phyloP scores from a whole-genome alignment of 805 yeast species.

The Blastobotrys attinorum region DNA sequence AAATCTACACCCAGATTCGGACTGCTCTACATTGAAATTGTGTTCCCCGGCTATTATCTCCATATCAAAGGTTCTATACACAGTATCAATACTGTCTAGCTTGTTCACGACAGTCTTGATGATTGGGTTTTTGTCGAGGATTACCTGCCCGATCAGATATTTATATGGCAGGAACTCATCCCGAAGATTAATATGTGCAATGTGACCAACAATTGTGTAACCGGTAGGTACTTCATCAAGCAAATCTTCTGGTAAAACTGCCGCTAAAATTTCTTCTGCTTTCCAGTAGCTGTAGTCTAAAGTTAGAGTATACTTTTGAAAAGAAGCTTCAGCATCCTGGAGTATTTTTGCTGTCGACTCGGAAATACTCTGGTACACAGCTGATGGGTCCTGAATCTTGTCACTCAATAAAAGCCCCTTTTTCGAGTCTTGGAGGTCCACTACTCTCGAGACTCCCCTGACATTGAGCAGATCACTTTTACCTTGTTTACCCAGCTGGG shows the following conservation, averaged over 20 bases:
- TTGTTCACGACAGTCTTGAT: constrained; percentile 89
- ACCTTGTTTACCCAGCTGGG: constrained; percentile 51
- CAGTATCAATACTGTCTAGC: constrained; percentile 75
- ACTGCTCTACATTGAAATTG: constrained; percentile 72
- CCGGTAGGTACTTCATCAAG: constrained; percentile 79
- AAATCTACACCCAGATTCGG: constrained; percentile 79
- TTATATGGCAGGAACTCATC: constrained; percentile 82
- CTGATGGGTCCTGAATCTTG: constrained; percentile 33
- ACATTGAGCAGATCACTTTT: constrained; percentile 56
- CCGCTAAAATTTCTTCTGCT: constrained; percentile 73
- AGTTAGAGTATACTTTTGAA: constrained; percentile 46
- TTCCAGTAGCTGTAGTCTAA: constrained; percentile 80
- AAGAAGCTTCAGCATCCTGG: constrained; percentile 37
- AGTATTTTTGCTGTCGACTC: constrained; percentile 39
- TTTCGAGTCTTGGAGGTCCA: constrained; percentile 29
- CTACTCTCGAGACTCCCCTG: constrained; percentile 66
- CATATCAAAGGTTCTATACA: constrained; percentile 89
- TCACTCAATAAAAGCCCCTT: constrained; percentile 59
- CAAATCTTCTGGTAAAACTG: constrained; percentile 67
- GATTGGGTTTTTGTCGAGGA: constrained; percentile 77
- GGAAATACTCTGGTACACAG: constrained; percentile 35
- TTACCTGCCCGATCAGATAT: constrained; percentile 75
- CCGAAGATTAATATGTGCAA: constrained; percentile 84
- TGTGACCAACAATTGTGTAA: constrained; percentile 88
- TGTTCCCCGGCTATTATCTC: constrained; percentile 78